Evolutionary conservation across 257 asterid species (phyloP).

Genomic region (Nicotiana otophora): DNA sequence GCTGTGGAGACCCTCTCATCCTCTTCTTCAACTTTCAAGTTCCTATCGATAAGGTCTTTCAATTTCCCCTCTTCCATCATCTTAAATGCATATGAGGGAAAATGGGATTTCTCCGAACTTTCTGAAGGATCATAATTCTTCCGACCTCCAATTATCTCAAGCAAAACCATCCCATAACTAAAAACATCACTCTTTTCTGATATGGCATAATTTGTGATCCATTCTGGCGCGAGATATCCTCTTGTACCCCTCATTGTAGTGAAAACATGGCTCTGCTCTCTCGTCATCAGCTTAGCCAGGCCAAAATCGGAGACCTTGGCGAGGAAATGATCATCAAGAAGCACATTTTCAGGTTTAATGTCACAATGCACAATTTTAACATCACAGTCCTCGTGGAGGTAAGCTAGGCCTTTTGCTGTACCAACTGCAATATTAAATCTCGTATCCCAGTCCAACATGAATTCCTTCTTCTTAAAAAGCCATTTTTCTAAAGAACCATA

Average conservation of each 20-base stretch:
- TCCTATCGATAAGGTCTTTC: slow-evolving; percentile 56
- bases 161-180: slow-evolving; percentile 90
- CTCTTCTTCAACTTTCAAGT: slow-evolving; percentile 42
- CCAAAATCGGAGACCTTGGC: slow-evolving; percentile 89
- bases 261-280: slow-evolving; percentile 82
- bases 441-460: slow-evolving; percentile 74
- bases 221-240: slow-evolving; percentile 94
- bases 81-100: slow-evolving; percentile 72
- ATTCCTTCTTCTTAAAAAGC: slow-evolving; percentile 66
- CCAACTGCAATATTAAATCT: slow-evolving; percentile 69
- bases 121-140: slow-evolving; percentile 61
- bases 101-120: slow-evolving; percentile 69
- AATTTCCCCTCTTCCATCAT: slow-evolving; percentile 90
- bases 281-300: slow-evolving; percentile 82
- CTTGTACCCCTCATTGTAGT: slow-evolving; percentile 84
- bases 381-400: slow-evolving; percentile 83
- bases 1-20: slow-evolving; percentile 65
- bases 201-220: slow-evolving; percentile 93
- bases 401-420: slow-evolving; percentile 84
- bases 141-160: slow-evolving; percentile 84
- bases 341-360: slow-evolving; percentile 84
- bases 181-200: slow-evolving; percentile 94
- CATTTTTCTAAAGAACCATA: slow-evolving; percentile 84
- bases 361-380: slow-evolving; percentile 82
- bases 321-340: slow-evolving; percentile 61